Evolutionary conservation across 2,329 filamentous ascomycete species (phyloP), one percentile per base, ranked within the genome.

Genomic region (Trichoderma brevicompactum): DNA sequence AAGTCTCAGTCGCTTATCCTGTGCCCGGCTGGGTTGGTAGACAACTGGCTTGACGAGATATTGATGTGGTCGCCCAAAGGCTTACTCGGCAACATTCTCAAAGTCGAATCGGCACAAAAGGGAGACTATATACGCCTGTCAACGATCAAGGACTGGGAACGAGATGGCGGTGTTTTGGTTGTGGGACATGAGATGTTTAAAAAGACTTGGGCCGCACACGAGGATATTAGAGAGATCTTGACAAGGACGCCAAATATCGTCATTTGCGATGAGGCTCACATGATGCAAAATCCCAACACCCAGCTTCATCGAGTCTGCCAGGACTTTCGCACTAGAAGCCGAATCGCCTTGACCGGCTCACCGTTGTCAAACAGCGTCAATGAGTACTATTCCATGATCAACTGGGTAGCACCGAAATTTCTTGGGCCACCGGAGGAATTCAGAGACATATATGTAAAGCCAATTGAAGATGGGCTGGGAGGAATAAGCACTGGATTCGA

Each of bases 371-470:
- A 97, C 73, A 91, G 92, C 59, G 87, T 97, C 0, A 80, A 85
- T 34, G 94, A 97, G 71, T 96, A 96, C 72, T 92, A 89, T 72
- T 80, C 88, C n/a, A 92, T 96, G 86, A 89, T 97, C 65, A 85
- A 94, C 68, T 97, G 92, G 92, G 87, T 95, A 58, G 89, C 92
- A 1, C 91, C 91, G 0, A 87, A 86, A 28, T 97, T 92, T 73
- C 81, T 97, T 2, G 92, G 92, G 0, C 82, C 85, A 3, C 76
- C 83, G 9, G 71, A 76, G 0, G 89, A 94, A 71, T 97, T 97
- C 74, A 83, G 81, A 19, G 74, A 81, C 0, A 84, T 88, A n/a
- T 97, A 90, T 73, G 84, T 87, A 5, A 83, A 82, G 3, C 91
- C 92, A 0, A 97, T 97, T 68, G 82, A 89, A 62, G 79, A 84